These are phyloP conservation scores for Aurifilum marmelostoma DNA, from an alignment of 2,329 filamentous ascomycete species.

Conservation along the genomic window DNA sequence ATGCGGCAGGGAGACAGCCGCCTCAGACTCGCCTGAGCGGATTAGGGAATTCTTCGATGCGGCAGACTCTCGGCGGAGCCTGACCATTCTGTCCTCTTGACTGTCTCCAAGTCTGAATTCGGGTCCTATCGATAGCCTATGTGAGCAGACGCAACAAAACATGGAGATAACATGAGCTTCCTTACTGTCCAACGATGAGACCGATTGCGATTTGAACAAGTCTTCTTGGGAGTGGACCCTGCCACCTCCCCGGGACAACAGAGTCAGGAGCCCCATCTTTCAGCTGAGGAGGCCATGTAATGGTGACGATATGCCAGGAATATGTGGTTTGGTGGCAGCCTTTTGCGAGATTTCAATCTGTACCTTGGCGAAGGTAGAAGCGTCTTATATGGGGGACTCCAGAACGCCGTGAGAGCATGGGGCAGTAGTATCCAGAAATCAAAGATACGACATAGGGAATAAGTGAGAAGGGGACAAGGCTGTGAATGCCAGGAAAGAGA, in stretches of 20 bases:
- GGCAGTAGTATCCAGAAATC: neutral
- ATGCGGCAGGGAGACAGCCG: conserved; percentile 34
- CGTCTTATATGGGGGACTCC: neutral
- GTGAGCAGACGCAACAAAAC: conserved; percentile 6
- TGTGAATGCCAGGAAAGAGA: neutral
- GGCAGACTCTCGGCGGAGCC: neutral
- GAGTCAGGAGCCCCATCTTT: conserved; percentile 42
- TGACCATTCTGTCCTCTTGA: conserved; percentile 25
- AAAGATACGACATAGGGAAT: neutral
- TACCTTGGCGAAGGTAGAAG: conserved; percentile 3
- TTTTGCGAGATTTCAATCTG: neutral
- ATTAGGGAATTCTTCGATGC: conserved; percentile 30
- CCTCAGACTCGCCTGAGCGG: conserved; percentile 24
- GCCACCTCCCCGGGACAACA: conserved; percentile 38
- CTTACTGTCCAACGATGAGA: conserved; percentile 14
- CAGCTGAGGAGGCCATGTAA: conserved; percentile 18
- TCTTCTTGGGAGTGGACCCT: conserved; percentile 24
- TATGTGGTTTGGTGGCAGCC: neutral
- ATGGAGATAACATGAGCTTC: neutral
- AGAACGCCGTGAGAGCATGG: neutral
- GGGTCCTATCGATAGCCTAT: neutral
- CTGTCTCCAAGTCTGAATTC: conserved; percentile 30
- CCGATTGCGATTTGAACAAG: neutral
- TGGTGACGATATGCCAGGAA: neutral
- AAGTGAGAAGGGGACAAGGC: neutral